Percentiles rank a stretch among this genome's conserved stretches.
Evolutionary conservation across 1,139 yeast genomes (phyloP).

Genomic region (Candida sojae): DNA sequence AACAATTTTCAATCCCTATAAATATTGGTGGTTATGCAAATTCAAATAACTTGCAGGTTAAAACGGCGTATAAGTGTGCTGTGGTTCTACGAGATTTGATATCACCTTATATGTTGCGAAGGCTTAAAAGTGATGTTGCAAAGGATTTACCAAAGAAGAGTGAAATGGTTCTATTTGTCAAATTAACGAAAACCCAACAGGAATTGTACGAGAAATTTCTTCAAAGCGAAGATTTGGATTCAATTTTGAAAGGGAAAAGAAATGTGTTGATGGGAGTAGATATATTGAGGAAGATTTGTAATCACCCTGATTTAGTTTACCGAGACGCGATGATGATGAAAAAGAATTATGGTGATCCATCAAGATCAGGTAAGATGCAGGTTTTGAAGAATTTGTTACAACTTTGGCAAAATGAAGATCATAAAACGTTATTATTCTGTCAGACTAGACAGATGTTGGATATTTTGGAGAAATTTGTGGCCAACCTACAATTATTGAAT

Average conservation of each 20-base stretch:
- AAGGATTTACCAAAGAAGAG: constrained; percentile 90
- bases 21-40: constrained; percentile 98
- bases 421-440: constrained; percentile 79
- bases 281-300: constrained; percentile 84
- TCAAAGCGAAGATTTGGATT: constrained; percentile 70
- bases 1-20: constrained; percentile 88
- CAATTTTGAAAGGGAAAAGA: constrained; percentile 74
- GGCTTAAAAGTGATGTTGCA: constrained; percentile 96
- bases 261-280: constrained; percentile 91
- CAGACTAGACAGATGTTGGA: constrained; percentile 95
- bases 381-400: constrained; percentile 76
- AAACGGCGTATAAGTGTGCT: constrained; percentile 95
- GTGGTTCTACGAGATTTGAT: constrained; percentile 85
- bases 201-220: constrained; percentile 73
- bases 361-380: constrained; percentile 86
- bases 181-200: constrained; percentile 74
- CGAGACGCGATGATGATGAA: constrained; percentile 47
- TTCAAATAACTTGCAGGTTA: constrained; percentile 94
- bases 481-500: constrained; percentile 33
- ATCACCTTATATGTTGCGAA: constrained; percentile 81
- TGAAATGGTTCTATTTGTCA: constrained; percentile 92
- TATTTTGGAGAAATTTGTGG: constrained; percentile 67
- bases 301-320: constrained; percentile 89
- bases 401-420: constrained; percentile 77
- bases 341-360: constrained; percentile 63